phyloP scores from a whole-genome alignment of 2,329 filamentous ascomycete genomes.

The Diaporthe aspalathi region DNA sequence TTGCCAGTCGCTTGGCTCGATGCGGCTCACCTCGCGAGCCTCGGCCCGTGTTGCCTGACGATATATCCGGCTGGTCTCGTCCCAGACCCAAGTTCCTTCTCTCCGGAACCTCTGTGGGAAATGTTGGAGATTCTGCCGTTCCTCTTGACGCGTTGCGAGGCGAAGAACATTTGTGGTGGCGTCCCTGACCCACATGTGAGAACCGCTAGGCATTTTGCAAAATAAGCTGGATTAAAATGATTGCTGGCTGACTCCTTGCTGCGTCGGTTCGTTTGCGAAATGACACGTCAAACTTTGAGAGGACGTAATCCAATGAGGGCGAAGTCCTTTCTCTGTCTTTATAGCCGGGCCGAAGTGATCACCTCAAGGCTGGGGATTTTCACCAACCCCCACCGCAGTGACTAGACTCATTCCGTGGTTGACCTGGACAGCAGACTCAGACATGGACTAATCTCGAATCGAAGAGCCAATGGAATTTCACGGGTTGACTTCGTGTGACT shows the following conservation, averaged over 20 bases:
- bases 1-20: conserved; percentile 3
- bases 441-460: not conserved
- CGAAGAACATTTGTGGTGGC: not conserved
- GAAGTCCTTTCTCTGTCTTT: not conserved
- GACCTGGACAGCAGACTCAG: not conserved
- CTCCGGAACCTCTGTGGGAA: not conserved
- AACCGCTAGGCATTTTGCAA: not conserved
- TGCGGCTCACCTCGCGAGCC: not conserved
- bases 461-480: no score
- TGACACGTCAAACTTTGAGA: no score
- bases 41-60: conserved; percentile 13
- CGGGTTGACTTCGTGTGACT: not conserved
- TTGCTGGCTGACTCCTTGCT: not conserved
- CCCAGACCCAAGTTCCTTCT: conserved; percentile 1
- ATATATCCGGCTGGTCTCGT: not conserved
- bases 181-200: conserved; percentile 14
- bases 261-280: not conserved
- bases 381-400: not conserved
- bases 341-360: not conserved
- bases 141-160: conserved; percentile 16
- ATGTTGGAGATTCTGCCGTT: not conserved
- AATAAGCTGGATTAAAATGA: no score
- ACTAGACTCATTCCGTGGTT: not conserved
- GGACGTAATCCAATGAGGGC: no score
- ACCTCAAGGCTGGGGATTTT: not conserved